These are phyloP conservation scores for Paramecium bursaria DNA, from an alignment of 73 alveolate species.

Conservation along the genomic window DNA sequence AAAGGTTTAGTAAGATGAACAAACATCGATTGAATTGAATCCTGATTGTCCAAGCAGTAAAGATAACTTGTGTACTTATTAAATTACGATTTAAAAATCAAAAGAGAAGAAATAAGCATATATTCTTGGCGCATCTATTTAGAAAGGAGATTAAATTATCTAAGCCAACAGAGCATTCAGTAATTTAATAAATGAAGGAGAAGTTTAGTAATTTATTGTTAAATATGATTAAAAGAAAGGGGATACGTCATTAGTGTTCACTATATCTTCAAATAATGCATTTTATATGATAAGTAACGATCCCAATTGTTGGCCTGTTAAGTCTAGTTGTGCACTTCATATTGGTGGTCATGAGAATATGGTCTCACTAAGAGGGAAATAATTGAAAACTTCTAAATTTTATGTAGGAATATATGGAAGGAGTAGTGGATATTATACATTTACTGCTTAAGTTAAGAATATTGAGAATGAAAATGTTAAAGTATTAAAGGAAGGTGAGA, in stretches of 20 bases:
- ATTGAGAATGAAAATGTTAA: neutral
- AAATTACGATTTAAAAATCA: too few relatives aligned
- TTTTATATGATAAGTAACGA: slow-evolving; percentile 30
- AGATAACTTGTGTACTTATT: neutral
- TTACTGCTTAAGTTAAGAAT: neutral
- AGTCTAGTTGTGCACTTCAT: slow-evolving; percentile 12
- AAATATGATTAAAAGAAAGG: slow-evolving; percentile 32
- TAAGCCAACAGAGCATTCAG: neutral
- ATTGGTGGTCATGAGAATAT: slow-evolving; percentile 31
- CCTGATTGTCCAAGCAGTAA: too few relatives aligned
- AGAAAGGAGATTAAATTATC: neutral
- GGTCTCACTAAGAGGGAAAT: slow-evolving; percentile 28
- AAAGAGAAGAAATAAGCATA: neutral
- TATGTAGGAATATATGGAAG: slow-evolving; percentile 13
- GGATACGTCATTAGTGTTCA: slow-evolving; percentile 23
- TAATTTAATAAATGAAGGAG: neutral
- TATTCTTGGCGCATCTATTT: neutral
- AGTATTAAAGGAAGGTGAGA: slow-evolving; percentile 42
- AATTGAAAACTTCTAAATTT: slow-evolving; percentile 36
- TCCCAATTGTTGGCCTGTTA: slow-evolving; percentile 26
- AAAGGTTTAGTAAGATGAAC: neutral
- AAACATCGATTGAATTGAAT: too few relatives aligned
- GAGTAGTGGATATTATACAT: neutral
- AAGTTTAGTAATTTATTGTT: slow-evolving; percentile 14
- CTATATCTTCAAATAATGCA: slow-evolving; percentile 24